Percentiles rank a stretch among this genome's conserved stretches.
Evolutionary conservation across 2,329 filamentous ascomycete genomes (phyloP).

Genomic region (Sclerotinia spermophila): DNA sequence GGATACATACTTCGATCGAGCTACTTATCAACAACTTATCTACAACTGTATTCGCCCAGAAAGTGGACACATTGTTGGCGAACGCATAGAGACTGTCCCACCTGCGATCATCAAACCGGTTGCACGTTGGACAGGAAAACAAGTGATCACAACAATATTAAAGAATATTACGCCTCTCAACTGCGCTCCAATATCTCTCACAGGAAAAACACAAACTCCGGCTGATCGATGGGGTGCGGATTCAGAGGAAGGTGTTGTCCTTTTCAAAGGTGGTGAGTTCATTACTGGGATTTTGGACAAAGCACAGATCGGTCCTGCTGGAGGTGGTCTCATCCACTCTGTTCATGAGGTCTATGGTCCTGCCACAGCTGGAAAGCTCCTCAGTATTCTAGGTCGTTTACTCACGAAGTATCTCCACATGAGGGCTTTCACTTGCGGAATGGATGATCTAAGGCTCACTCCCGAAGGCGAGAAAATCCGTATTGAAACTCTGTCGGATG

Average conservation of each 20-base stretch:
- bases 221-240: constrained; percentile 73
- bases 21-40: constrained; percentile 89
- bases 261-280: constrained; percentile 83
- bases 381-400: constrained; percentile 85
- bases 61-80: constrained; percentile 78
- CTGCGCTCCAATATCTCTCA: constrained; percentile 74
- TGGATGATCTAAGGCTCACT: constrained; percentile 90
- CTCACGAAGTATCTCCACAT: constrained; percentile 88
- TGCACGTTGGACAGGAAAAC: constrained; percentile 90
- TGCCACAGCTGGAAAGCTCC: constrained; percentile 76
- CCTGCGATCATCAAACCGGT: constrained; percentile 80
- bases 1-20: constrained; percentile 84
- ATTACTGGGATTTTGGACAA: constrained; percentile 93
- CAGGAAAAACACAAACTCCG: constrained; percentile 73
- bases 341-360: constrained; percentile 93
- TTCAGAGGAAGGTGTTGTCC: constrained; percentile 75
- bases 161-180: constrained; percentile 83
- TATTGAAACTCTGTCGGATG: constrained; percentile 63
- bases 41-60: constrained; percentile 89
- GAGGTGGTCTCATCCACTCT: constrained; percentile 84
- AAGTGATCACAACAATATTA: constrained; percentile 86
- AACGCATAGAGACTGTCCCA: constrained; percentile 74
- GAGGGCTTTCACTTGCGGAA: constrained; percentile 93
- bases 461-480: constrained; percentile 70
- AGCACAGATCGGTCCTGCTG: constrained; percentile 83